Evolutionary conservation across 345 rosid genomes (phyloP).

Genomic region (Syzygium aromaticum): DNA sequence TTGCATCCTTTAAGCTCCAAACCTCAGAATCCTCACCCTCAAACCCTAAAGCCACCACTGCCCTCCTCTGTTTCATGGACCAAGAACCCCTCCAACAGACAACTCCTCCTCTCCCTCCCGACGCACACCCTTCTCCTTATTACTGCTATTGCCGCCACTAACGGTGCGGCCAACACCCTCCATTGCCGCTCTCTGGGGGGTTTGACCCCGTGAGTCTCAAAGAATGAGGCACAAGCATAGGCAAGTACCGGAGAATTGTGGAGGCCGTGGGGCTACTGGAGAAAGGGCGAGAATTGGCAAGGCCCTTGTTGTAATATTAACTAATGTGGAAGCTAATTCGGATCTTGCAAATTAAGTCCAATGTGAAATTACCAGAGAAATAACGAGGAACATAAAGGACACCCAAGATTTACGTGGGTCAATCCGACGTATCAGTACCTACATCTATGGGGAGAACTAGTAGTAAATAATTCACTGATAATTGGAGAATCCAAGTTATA

Average conservation of each 20-base stretch:
- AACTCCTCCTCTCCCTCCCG: background rate
- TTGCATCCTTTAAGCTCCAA: background rate
- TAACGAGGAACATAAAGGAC: too few relatives aligned
- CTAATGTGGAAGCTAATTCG: too few relatives aligned
- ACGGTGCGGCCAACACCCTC: background rate
- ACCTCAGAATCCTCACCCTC: background rate
- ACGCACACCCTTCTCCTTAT: background rate
- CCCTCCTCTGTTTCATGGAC: background rate
- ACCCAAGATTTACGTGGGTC: too few relatives aligned
- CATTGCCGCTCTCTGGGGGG: constrained; percentile 12
- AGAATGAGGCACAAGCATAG: constrained; percentile 22
- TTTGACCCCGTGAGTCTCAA: constrained; percentile 27
- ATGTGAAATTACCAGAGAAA: too few relatives aligned
- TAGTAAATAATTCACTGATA: too few relatives aligned
- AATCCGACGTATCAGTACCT: too few relatives aligned
- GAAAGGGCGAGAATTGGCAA: constrained; percentile 29
- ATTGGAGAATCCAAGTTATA: too few relatives aligned
- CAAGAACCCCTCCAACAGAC: constrained; percentile 8
- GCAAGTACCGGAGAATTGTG: constrained; percentile 17
- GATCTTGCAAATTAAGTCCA: too few relatives aligned
- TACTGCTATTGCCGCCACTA: background rate
- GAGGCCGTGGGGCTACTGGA: constrained; percentile 38
- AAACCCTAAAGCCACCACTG: constrained; percentile 2
- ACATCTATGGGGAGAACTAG: too few relatives aligned
- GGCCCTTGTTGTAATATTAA: too few relatives aligned